phyloP scores from a whole-genome alignment of 2,329 filamentous ascomycete genomes.

The Beauveria scarabaeidicola region DNA sequence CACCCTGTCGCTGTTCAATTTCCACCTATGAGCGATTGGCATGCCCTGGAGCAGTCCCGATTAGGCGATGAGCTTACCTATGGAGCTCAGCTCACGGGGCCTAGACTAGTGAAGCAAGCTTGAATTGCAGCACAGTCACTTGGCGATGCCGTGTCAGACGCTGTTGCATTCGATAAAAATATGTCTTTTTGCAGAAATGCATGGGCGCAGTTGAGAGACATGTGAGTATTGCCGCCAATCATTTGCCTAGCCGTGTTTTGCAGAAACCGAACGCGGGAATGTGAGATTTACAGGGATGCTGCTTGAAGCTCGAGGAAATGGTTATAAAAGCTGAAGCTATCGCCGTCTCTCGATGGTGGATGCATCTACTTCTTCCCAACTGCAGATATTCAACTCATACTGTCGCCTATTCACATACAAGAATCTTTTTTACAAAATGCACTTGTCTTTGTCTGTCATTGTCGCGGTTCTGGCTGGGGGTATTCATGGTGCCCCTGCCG shows the following conservation, averaged over 20 bases:
- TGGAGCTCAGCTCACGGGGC: neutral
- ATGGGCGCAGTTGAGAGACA: neutral
- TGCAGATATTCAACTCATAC: neutral
- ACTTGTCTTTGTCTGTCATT: neutral
- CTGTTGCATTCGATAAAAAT: neutral
- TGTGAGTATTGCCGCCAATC: neutral
- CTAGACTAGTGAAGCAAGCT: no score
- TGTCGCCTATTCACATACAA: no score
- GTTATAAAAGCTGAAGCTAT: neutral
- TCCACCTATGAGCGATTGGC: constrained; percentile 1
- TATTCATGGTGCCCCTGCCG: neutral
- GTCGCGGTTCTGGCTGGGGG: neutral
- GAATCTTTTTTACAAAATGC: neutral
- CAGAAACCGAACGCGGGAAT: neutral
- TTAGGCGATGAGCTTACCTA: neutral
- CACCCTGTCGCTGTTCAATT: neutral
- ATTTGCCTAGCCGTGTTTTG: neutral
- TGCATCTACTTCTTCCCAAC: neutral
- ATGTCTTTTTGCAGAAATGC: neutral
- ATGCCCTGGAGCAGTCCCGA: neutral
- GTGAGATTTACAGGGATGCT: neutral
- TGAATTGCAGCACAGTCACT: neutral
- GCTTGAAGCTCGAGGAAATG: neutral
- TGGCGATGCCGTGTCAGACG: neutral
- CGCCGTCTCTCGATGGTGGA: neutral